Percentiles rank a stretch among this genome's conserved stretches.
Conservation (phyloP, 169 alveolate species). For the Eimeria tenella region DNA sequence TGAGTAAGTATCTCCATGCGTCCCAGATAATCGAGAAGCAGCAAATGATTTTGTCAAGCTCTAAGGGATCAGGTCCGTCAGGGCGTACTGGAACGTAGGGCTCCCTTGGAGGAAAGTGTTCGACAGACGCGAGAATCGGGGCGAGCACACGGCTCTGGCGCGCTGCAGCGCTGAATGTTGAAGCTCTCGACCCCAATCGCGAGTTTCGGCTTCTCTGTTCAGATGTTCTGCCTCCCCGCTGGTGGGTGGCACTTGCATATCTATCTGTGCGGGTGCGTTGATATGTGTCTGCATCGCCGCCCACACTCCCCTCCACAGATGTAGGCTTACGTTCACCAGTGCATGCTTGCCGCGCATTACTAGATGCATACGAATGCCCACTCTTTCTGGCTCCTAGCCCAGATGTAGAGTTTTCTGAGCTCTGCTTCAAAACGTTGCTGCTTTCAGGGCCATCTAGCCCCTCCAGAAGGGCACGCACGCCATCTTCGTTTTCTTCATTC, state of each 20-base stretch:
- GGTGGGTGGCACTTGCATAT: background rate
- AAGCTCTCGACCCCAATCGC: slow-evolving; percentile 40
- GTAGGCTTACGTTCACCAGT: background rate
- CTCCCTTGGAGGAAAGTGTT: slow-evolving; percentile 41
- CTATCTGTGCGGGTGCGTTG: slow-evolving; percentile 37
- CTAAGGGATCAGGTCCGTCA: slow-evolving; percentile 74
- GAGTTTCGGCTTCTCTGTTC: slow-evolving; percentile 40
- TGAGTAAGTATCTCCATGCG: slow-evolving; percentile 69
- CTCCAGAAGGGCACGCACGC: slow-evolving; percentile 58
- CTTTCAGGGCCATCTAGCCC: slow-evolving; percentile 15
- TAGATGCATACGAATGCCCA: background rate
- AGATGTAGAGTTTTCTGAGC: slow-evolving; percentile 3
- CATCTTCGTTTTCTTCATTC: slow-evolving; percentile 44
- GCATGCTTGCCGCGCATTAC: background rate
- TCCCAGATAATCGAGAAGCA: slow-evolving; percentile 77
- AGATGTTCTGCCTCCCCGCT: background rate
- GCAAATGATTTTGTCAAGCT: slow-evolving; percentile 68
- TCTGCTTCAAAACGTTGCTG: slow-evolving; percentile 13
- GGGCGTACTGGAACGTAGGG: slow-evolving; percentile 62
- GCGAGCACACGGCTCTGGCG: slow-evolving; percentile 50
- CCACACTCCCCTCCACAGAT: background rate
- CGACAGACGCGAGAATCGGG: slow-evolving; percentile 48
- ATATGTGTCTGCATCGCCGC: background rate
- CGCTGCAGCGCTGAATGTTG: slow-evolving; percentile 32
- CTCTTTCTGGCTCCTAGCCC: background rate